Evolutionary conservation across 352 stramenopile genomes (phyloP), one percentile per base, ranked within the genome.

Genomic region (Globisporangium nagaii): DNA sequence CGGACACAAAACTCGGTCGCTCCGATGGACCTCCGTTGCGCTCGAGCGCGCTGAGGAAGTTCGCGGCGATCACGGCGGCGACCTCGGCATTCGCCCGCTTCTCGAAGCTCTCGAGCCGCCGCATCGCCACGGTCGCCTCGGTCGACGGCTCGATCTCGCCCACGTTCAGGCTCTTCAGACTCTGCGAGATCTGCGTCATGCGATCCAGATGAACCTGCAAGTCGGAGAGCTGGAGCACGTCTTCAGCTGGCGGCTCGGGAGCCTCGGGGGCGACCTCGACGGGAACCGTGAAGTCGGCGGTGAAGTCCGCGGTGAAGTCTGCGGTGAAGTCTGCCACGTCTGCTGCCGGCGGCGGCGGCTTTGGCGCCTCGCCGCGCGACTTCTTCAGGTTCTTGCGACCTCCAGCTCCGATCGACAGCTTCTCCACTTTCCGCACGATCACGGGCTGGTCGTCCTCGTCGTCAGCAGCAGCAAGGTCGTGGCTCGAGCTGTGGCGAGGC

Each of bases 111-210:
- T 62, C 66, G 32, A 84, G 63, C 15, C 66, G 67, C 24, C 75
- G 58, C 71, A 84, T 82, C 34, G 75, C 75, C 10, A 66, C 65
- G 7, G 66, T 58, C 0, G 62, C 58, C 28, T 85, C 66, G 5
- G 62, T 79, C 13, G 66, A 75, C 27, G 77, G 79, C 40, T 71
- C 61, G 57, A 84, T 80, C 46, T 62, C 43, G 44, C 63, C 68
- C 8, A 73, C 64, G 31, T 77, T 70, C 50, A 86, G 62, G 17
- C 60, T 61, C 34, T 62, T 65, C 31, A 90, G 54, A 50, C 55
- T 87, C 35, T 74, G 66, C 19, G 79, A 86, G 44, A 90, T 88
- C 59, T 76, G 65, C 40, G 82, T 86, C 79, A 90, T 90, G 31
- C 75, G 77, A 48, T 90, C 75, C 17, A 90, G 41, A 69, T 90